Conservation (phyloP, 139 green algal genomes). For the Parachlorella kessleri region DNA sequence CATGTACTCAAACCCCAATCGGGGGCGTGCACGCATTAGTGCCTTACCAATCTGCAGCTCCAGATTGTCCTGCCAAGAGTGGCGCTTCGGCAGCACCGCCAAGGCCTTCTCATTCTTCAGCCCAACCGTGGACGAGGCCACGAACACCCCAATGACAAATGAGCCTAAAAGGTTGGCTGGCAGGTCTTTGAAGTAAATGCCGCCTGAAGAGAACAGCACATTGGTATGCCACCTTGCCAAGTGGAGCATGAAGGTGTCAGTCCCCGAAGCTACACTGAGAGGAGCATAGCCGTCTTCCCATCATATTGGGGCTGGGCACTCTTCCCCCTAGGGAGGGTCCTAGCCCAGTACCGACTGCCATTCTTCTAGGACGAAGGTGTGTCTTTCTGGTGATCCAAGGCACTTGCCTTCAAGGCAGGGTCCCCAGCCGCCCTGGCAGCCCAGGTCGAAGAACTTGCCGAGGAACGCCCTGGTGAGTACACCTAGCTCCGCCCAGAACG, state of each 20-base stretch:
- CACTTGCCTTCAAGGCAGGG: slow-evolving; percentile 48
- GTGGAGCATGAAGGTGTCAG: too few relatives aligned
- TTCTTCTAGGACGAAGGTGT: too few relatives aligned
- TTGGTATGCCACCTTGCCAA: too few relatives aligned
- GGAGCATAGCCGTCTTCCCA: too few relatives aligned
- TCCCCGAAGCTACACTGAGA: too few relatives aligned
- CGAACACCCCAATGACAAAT: slow-evolving; percentile 77
- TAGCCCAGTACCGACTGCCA: too few relatives aligned
- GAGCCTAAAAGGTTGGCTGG: slow-evolving; percentile 74
- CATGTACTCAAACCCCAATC: too few relatives aligned
- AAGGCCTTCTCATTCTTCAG: slow-evolving; percentile 44
- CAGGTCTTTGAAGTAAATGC: slow-evolving; percentile 75
- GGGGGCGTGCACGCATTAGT: too few relatives aligned
- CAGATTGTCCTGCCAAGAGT: slow-evolving; percentile 54
- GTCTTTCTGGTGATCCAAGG: too few relatives aligned
- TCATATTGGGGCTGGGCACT: too few relatives aligned
- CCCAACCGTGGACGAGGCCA: slow-evolving; percentile 34
- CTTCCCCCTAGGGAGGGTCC: too few relatives aligned
- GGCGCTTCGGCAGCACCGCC: slow-evolving; percentile 44
- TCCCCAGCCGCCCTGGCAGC: slow-evolving; percentile 49
- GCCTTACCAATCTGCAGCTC: slow-evolving; percentile 57
- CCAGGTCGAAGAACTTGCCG: slow-evolving; percentile 45
- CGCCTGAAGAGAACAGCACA: too few relatives aligned
- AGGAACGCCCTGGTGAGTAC: slow-evolving; percentile 55
- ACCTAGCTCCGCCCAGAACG: slow-evolving; percentile 51